Evolutionary conservation across 208 protist species (phyloP).

Genomic region (Crithidia bombi): DNA sequence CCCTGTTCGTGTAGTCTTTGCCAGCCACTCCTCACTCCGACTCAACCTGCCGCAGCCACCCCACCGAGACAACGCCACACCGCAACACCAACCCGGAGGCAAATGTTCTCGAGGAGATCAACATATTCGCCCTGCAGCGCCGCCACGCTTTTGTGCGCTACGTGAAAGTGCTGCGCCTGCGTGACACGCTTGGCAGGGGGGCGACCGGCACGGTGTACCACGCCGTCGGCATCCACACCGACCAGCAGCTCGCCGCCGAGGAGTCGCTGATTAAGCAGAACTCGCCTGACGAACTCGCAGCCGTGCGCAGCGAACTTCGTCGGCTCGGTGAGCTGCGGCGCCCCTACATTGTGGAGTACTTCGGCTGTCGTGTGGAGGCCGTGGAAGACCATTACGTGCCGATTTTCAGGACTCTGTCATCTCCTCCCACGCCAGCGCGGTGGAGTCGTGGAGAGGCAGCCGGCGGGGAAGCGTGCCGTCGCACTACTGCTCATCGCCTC

Average conservation of each 20-base stretch:
- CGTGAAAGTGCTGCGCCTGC: constrained; percentile 18
- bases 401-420: constrained; percentile 3
- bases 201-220: constrained; percentile 38
- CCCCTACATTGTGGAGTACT: constrained; percentile 45
- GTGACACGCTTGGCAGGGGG: constrained; percentile 29
- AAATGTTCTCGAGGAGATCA: neutral
- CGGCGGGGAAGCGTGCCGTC: neutral
- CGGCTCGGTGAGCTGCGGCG: constrained; percentile 38
- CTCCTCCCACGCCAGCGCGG: constrained; percentile 7
- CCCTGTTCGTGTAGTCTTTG: neutral
- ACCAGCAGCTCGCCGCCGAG: constrained; percentile 47
- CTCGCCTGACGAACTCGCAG: constrained; percentile 22
- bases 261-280: constrained; percentile 34
- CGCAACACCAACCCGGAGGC: neutral
- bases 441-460: neutral
- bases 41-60: neutral
- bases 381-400: constrained; percentile 12
- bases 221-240: constrained; percentile 34
- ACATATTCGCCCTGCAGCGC: constrained; percentile 17
- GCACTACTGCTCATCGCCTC: neutral
- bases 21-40: neutral
- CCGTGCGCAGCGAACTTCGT: constrained; percentile 40
- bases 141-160: constrained; percentile 20
- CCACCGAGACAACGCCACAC: neutral
- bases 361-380: constrained; percentile 34